These are phyloP conservation scores for Ophiognomonia clavigignenti-juglandacearum DNA, from an alignment of 2,329 filamentous ascomycete genomes.

Conservation along the genomic window DNA sequence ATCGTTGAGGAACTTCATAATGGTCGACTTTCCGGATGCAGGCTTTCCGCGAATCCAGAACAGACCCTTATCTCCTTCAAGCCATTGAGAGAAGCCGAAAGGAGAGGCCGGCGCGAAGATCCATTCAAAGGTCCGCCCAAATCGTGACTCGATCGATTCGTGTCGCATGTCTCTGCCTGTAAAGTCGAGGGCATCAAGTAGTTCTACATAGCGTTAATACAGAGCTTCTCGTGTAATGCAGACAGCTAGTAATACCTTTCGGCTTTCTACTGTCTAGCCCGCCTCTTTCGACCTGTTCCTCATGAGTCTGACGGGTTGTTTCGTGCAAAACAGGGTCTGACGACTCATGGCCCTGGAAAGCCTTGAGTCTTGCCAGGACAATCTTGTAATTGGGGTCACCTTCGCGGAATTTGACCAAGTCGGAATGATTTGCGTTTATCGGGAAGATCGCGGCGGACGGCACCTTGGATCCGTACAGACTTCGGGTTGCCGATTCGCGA, in stretches of 20 bases:
- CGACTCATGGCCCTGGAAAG: no score
- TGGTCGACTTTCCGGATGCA: not conserved
- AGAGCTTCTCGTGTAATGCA: no score
- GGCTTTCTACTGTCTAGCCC: no score
- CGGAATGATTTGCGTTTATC: constrained; percentile 20
- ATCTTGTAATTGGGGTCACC: constrained; percentile 4
- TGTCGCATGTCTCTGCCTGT: not conserved
- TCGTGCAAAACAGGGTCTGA: no score
- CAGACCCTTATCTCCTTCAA: not conserved
- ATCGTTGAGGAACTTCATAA: not conserved
- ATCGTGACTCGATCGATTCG: not conserved
- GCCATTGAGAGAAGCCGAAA: not conserved
- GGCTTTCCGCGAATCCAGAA: constrained; percentile 4
- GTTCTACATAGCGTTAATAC: not conserved
- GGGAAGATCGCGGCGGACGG: constrained; percentile 12
- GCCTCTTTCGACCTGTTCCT: no score
- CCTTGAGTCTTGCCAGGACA: not conserved
- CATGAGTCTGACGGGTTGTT: not conserved
- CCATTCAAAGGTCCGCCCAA: not conserved
- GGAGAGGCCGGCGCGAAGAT: not conserved
- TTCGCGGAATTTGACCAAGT: constrained; percentile 20
- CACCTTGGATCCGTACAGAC: constrained; percentile 8
- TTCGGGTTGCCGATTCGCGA: constrained; percentile 19
- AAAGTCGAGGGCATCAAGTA: not conserved
- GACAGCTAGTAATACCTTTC: no score